Conservation (phyloP, 768 basidiomycete species). For the Amyloporia xantha region DNA sequence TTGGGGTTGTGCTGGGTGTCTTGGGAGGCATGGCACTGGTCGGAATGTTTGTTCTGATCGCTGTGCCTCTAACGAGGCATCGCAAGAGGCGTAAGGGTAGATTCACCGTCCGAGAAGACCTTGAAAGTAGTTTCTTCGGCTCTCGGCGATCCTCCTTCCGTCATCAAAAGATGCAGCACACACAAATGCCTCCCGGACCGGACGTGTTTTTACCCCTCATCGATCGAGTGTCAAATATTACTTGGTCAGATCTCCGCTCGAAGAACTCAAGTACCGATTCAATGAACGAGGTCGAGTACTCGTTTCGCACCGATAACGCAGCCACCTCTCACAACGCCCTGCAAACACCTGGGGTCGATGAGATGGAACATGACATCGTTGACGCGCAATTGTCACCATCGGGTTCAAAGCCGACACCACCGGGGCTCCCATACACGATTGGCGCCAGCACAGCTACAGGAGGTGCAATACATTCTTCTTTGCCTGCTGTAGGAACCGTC, state of each 20-base stretch:
- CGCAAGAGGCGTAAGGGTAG: not conserved
- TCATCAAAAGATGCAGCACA: slow-evolving; percentile 17
- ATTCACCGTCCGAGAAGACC: not conserved
- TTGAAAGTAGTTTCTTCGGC: not conserved
- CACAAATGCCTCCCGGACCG: slow-evolving; percentile 14
- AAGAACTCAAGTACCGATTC: slow-evolving; percentile 13
- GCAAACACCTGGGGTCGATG: not conserved
- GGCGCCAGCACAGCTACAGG: slow-evolving; percentile 8
- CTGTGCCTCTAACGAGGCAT: slow-evolving; percentile 4
- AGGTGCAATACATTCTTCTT: slow-evolving; percentile 1
- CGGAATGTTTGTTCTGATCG: slow-evolving; percentile 3
- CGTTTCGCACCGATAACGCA: slow-evolving; percentile 15
- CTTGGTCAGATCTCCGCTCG: slow-evolving; percentile 21
- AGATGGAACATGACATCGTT: slow-evolving; percentile 9
- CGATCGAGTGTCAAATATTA: slow-evolving; percentile 20
- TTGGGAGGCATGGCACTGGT: slow-evolving; percentile 7
- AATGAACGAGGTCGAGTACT: slow-evolving; percentile 9
- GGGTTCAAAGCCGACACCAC: slow-evolving; percentile 17
- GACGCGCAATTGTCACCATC: slow-evolving; percentile 13
- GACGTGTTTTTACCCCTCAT: slow-evolving; percentile 19
- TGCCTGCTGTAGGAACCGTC: slow-evolving; percentile 6
- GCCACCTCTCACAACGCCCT: slow-evolving; percentile 16
- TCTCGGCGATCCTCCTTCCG: slow-evolving; percentile 15
- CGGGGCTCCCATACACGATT: slow-evolving; percentile 15
- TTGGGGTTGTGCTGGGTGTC: slow-evolving; percentile 6